These are phyloP conservation scores for Acidiella bohemica DNA, from an alignment of 495 filamentous ascomycete genomes.

Conservation along the genomic window DNA sequence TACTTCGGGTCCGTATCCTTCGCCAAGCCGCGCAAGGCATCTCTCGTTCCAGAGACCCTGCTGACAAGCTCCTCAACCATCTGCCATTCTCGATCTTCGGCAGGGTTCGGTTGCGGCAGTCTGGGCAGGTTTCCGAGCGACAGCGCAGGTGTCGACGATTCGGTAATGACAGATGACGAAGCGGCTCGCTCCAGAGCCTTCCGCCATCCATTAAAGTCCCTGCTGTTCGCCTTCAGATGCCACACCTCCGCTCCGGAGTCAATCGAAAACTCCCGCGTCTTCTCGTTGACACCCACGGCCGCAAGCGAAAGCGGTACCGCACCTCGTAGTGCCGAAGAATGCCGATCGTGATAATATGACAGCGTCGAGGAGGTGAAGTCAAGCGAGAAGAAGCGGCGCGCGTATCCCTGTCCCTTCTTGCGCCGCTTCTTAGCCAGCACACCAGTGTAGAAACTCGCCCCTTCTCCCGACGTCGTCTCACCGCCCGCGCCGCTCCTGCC, in stretches of 20 bases:
- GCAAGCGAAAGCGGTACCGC: constrained; percentile 86
- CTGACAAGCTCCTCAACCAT: constrained; percentile 71
- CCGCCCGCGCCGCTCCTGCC: constrained; percentile 10
- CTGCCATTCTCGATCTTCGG: constrained; percentile 71
- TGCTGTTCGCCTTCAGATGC: constrained; percentile 79
- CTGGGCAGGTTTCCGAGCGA: constrained; percentile 24
- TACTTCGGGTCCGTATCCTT: constrained; percentile 65
- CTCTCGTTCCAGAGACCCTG: constrained; percentile 70
- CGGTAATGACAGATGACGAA: constrained; percentile 28
- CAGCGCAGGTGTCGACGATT: constrained; percentile 22
- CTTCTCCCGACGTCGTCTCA: constrained; percentile 12
- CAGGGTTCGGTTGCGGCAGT: constrained; percentile 21
- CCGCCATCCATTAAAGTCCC: constrained; percentile 80
- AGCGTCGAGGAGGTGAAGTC: constrained; percentile 84
- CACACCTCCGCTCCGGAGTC: constrained; percentile 95
- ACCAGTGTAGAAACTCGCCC: constrained; percentile 56
- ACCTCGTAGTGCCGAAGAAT: constrained; percentile 77
- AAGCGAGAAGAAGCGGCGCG: constrained; percentile 82
- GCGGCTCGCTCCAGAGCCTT: constrained; percentile 74
- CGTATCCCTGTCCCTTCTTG: constrained; percentile 88
- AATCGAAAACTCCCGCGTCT: constrained; percentile 80
- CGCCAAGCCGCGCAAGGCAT: constrained; percentile 72
- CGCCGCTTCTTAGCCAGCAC: constrained; percentile 74
- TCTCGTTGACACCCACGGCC: constrained; percentile 75
- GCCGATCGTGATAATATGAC: constrained; percentile 88